A percentile compares a stretch with the other conserved stretches of the same genome.
These are phyloP conservation scores for Rhipidocladum racemiflorum DNA, from an alignment of 176 grass and related monocot species.

Conservation along the genomic window DNA sequence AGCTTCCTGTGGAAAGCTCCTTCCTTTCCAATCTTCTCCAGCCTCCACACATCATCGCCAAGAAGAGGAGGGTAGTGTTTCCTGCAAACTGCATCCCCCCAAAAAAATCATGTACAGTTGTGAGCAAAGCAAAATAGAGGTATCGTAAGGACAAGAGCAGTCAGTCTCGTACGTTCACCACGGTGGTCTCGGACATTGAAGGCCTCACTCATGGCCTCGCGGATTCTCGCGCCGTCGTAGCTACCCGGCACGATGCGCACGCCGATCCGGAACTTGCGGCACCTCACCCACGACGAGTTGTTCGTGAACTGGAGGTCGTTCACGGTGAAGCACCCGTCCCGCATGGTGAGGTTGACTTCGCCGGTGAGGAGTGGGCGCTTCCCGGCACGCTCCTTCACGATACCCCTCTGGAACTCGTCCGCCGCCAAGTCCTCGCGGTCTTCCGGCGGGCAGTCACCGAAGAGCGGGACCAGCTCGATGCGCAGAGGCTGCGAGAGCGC, in stretches of 20 bases:
- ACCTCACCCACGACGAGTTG: constrained; percentile 79
- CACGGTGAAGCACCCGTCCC: constrained; percentile 40
- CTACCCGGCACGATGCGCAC: constrained; percentile 38
- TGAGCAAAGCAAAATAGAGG: background rate
- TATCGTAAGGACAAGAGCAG: background rate
- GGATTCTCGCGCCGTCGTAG: constrained; percentile 40
- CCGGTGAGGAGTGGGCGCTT: constrained; percentile 82
- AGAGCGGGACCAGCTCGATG: constrained; percentile 65
- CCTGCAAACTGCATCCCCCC: constrained; percentile 51
- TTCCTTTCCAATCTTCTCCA: constrained; percentile 77
- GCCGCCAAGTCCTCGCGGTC: constrained; percentile 45
- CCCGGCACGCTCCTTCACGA: constrained; percentile 61
- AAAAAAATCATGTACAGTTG: background rate
- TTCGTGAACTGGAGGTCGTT: constrained; percentile 78
- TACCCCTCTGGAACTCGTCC: constrained; percentile 42
- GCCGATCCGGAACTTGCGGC: constrained; percentile 77
- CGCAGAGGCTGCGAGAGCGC: constrained; percentile 35
- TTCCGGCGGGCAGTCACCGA: constrained; percentile 56
- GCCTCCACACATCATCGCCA: constrained; percentile 78
- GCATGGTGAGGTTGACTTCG: constrained; percentile 54
- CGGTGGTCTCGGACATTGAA: constrained; percentile 82
- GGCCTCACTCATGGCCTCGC: constrained; percentile 66
- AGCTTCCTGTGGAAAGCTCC: constrained; percentile 78
- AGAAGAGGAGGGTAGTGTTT: constrained; percentile 81
- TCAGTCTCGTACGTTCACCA: constrained; percentile 54